Evolutionary conservation across 2,329 filamentous ascomycete genomes (phyloP).

Genomic region (Fusarium nelsonii): DNA sequence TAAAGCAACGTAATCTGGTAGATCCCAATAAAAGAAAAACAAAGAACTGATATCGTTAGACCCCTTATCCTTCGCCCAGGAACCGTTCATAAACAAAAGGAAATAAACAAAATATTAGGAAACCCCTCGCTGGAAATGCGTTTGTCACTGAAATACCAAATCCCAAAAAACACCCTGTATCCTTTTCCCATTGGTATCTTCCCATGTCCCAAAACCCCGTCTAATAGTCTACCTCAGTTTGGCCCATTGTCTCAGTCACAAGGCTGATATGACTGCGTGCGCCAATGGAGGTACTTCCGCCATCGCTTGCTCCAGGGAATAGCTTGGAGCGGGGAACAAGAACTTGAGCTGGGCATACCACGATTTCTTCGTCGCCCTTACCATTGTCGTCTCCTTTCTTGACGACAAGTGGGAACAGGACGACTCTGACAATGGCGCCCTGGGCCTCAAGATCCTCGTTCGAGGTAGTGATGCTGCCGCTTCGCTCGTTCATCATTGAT

Average conservation of each 20-base stretch:
- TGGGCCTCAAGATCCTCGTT: conserved; percentile 86
- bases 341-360: conserved; percentile 95
- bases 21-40: conserved; percentile 11
- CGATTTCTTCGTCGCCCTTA: conserved; percentile 91
- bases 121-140: conserved; percentile 31
- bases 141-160: conserved; percentile 17
- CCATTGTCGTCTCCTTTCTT: conserved; percentile 94
- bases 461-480: conserved; percentile 67
- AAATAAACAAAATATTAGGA: conserved; percentile 23
- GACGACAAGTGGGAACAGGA: conserved; percentile 95
- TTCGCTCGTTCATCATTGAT: conserved; percentile 93
- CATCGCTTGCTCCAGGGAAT: conserved; percentile 64
- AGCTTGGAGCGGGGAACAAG: conserved; percentile 73
- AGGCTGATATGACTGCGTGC: conserved; percentile 56
- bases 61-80: conserved; percentile 6
- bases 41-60: conserved; percentile 39
- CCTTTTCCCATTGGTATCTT: conserved; percentile 40
- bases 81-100: conserved; percentile 6
- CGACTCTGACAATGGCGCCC: conserved; percentile 84
- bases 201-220: conserved; percentile 48
- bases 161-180: conserved; percentile 34
- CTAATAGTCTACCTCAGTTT: conserved; percentile 53
- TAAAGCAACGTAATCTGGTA: background rate
- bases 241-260: conserved; percentile 52
- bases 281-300: conserved; percentile 60